Conservation (phyloP, 441 rosid species). For the Populus trichocarpa region DNA sequence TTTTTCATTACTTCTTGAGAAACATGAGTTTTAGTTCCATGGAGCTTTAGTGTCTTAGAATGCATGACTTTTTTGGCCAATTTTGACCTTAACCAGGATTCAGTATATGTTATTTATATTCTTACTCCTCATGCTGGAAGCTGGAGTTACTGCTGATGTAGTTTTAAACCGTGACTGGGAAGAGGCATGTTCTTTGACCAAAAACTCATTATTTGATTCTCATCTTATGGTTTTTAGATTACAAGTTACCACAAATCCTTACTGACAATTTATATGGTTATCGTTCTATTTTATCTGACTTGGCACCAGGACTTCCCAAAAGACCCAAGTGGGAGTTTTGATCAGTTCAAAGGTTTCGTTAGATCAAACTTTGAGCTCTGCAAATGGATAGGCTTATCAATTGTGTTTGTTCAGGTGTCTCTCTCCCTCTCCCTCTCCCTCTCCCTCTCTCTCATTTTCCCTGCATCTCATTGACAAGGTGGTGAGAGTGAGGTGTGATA, state of each 20-base stretch:
- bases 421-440: conserved; percentile 7
- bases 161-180: conserved; percentile 80
- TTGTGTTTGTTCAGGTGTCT: conserved; percentile 65
- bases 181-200: conserved; percentile 39
- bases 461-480: background rate
- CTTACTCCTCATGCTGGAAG: conserved; percentile 73
- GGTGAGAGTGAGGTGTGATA: background rate
- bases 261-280: background rate
- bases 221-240: background rate
- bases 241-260: conserved; percentile 2
- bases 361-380: conserved; percentile 65
- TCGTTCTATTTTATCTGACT: conserved; percentile 16
- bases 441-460: background rate
- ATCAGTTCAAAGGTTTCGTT: conserved; percentile 57
- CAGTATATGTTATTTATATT: conserved; percentile 76
- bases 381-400: conserved; percentile 79
- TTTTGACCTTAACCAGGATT: conserved; percentile 30
- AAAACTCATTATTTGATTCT: background rate
- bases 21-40: background rate
- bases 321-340: conserved; percentile 73
- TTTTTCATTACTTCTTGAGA: background rate
- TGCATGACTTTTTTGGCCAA: background rate
- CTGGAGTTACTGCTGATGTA: conserved; percentile 67
- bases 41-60: background rate
- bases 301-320: conserved; percentile 70